phyloP scores from a whole-genome alignment of 306 rosid genomes.

The Vigna hirtella region DNA sequence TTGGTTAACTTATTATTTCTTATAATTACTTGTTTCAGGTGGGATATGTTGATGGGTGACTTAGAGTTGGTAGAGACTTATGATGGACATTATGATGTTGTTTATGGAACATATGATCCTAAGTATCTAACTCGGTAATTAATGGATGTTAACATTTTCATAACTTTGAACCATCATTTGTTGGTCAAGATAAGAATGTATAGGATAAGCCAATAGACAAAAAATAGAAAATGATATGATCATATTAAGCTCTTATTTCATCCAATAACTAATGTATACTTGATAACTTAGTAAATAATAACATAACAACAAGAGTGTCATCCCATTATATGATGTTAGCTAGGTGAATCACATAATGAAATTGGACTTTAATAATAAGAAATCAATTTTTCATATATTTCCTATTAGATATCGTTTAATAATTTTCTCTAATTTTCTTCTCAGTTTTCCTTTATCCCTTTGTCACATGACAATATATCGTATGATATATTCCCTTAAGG shows the following conservation, averaged over 20 bases:
- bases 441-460: background rate
- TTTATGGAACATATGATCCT: conserved; percentile 88
- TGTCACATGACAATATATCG: background rate
- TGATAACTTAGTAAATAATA: background rate
- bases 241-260: background rate
- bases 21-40: conserved; percentile 60
- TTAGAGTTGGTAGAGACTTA: conserved; percentile 76
- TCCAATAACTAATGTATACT: background rate
- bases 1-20: conserved; percentile 19
- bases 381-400: no score
- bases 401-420: no score
- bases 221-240: background rate
- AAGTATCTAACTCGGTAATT: conserved; percentile 84
- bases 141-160: background rate
- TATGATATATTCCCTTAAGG: background rate
- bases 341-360: background rate
- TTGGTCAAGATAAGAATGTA: background rate
- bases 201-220: background rate
- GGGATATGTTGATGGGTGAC: conserved; percentile 98
- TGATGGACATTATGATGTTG: conserved; percentile 86
- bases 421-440: no score
- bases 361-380: no score
- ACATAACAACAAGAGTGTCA: background rate
- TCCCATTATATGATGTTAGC: background rate
- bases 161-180: background rate